Base-by-base conservation (phyloP, 345 rosid genomes). In the Citropsis articulata region DNA sequence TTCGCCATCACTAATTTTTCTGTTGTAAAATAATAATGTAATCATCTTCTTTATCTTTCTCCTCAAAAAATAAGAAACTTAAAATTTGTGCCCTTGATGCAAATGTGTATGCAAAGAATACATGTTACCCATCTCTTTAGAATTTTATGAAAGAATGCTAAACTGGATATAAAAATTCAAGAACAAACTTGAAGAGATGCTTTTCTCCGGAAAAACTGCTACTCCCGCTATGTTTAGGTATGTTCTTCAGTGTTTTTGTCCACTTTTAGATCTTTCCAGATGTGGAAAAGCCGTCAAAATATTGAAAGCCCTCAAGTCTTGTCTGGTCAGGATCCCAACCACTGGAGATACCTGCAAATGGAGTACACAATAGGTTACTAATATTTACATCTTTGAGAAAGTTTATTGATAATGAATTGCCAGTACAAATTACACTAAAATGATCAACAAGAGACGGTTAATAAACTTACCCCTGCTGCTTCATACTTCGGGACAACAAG, bases 311-410 rank as follows among this genome's bases (percentile, higher is more conserved):
- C 87, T 85, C 71, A 95, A 84, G 75, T 95, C 98, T 85, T 93
- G 97, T 87, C 98, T 86, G 21, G 95, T 91, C 89, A 93, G 78
- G 82, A 95, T 87, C 55, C 98, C 97, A 4, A 90, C 72, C 27
- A 90, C 92, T 6, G 93, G 95, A 75, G 89, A 82, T 57, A 77
- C 85, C 98, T 93, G 87, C 85, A 77, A 78, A 75, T 22, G 61
- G 6, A 48, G 76, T 69, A 67, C 5, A 25, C 25, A 25, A 48
- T 24, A 14, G 42, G 53, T 70, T n/a, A 45, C 33, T 1, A 2
- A 36, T 18, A 45, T 64, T 53, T 31, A 48, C 7, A 33, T 56
- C 57, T 24, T 27, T 5, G 7, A 28, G 40, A 31, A 28, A 42
- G 12, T 5, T 45, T 21, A 25, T 19, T 10, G 25, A 13, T 14